A percentile compares a stretch with the other conserved stretches of the same genome.
Evolutionary conservation across 805 yeast genomes (phyloP).

Genomic region (Cyberlindnera xylosilytica): DNA sequence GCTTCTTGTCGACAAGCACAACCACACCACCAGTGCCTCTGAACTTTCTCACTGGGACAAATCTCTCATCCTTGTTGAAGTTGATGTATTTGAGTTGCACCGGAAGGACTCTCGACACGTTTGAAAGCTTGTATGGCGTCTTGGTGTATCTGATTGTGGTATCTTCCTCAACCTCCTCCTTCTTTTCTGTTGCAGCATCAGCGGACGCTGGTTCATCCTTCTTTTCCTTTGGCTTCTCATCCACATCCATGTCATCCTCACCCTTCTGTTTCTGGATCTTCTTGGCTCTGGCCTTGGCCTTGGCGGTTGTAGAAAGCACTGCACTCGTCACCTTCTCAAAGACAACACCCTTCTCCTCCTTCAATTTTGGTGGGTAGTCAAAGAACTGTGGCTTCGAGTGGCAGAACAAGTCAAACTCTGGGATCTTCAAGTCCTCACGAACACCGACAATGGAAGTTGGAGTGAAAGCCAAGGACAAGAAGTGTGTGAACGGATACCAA

Average conservation of each 20-base stretch:
- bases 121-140: slow-evolving; percentile 66
- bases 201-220: slow-evolving; percentile 22
- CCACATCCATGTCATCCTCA: slow-evolving; percentile 47
- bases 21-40: slow-evolving; percentile 58
- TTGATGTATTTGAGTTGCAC: slow-evolving; percentile 81
- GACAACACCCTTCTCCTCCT: slow-evolving; percentile 73
- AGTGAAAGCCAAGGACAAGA: slow-evolving; percentile 83
- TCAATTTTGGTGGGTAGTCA: slow-evolving; percentile 86
- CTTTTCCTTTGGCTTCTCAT: slow-evolving; percentile 33
- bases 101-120: slow-evolving; percentile 87
- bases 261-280: slow-evolving; percentile 51
- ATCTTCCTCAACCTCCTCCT: slow-evolving; percentile 23
- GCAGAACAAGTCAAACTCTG: slow-evolving; percentile 77
- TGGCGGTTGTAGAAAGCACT: slow-evolving; percentile 87
- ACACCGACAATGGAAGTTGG: slow-evolving; percentile 92
- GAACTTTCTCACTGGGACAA: slow-evolving; percentile 77
- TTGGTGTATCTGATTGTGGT: slow-evolving; percentile 51
- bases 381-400: slow-evolving; percentile 77
- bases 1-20: slow-evolving; percentile 61
- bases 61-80: slow-evolving; percentile 71
- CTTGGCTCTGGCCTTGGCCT: slow-evolving; percentile 91
- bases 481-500: slow-evolving; percentile 97
- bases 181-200: slow-evolving; percentile 22
- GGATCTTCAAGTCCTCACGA: slow-evolving; percentile 78
- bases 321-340: slow-evolving; percentile 92